phyloP scores from a whole-genome alignment of 768 basidiomycete genomes.

The Panus rudis region DNA sequence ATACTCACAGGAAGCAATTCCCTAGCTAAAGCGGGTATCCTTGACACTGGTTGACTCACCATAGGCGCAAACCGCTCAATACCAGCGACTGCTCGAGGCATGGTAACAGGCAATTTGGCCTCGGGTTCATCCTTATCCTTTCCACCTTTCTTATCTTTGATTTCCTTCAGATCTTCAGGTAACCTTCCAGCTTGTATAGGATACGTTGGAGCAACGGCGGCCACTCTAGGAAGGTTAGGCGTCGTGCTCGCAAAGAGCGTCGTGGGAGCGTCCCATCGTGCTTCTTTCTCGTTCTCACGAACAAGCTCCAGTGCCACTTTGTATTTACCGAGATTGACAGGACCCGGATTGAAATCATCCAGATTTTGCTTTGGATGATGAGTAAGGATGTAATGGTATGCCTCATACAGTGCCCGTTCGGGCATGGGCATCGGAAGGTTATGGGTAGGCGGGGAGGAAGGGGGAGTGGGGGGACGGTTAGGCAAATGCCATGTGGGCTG shows the following conservation, averaged over 20 bases:
- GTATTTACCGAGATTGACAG: conserved; percentile 58
- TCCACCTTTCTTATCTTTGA: conserved; percentile 22
- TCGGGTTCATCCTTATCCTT: conserved; percentile 51
- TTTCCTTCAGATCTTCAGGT: conserved; percentile 13
- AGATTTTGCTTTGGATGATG: conserved; percentile 50
- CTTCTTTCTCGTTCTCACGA: conserved; percentile 39
- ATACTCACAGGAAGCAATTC: conserved; percentile 58
- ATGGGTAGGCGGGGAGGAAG: conserved; percentile 11
- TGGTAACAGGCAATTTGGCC: conserved; percentile 33
- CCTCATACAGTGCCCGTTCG: conserved; percentile 57
- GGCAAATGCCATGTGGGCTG: conserved; percentile 68
- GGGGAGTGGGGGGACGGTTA: conserved; percentile 10
- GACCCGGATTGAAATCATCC: conserved; percentile 39
- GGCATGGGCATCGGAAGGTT: conserved; percentile 46
- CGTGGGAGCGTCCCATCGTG: conserved; percentile 57
- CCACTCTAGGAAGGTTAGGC: conserved; percentile 55
- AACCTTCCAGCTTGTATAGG: conserved; percentile 46
- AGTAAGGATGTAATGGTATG: conserved; percentile 73
- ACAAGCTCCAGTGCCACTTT: conserved; percentile 71
- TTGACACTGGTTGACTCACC: conserved; percentile 54
- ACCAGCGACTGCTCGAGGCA: conserved; percentile 33
- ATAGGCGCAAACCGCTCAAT: conserved; percentile 54
- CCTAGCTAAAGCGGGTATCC: conserved; percentile 61
- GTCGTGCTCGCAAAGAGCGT: conserved; percentile 54
- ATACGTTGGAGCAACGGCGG: conserved; percentile 60